Evolutionary conservation across 2,329 filamentous ascomycete genomes (phyloP).

Genomic region (Neocatenulostroma microsporum): DNA sequence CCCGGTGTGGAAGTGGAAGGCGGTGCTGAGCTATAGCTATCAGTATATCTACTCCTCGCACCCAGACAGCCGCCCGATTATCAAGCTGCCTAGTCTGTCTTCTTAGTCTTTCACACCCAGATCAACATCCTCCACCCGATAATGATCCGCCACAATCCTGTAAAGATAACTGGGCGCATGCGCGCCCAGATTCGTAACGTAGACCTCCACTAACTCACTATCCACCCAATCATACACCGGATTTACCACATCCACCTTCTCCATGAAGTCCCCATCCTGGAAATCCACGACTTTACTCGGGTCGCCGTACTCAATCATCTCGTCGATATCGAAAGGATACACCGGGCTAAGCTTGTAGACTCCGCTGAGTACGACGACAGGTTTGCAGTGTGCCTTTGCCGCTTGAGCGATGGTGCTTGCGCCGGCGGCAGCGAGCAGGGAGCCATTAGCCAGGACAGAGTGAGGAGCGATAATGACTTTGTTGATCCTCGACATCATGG

Average conservation of each 20-base stretch:
- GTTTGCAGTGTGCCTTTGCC: slow-evolving; percentile 71
- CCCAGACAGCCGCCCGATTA: no score
- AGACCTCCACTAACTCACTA: slow-evolving; percentile 66
- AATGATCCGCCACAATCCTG: slow-evolving; percentile 65
- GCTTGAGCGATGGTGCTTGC: slow-evolving; percentile 75
- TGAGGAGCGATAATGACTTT: slow-evolving; percentile 89
- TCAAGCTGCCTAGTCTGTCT: no score
- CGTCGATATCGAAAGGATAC: slow-evolving; percentile 74
- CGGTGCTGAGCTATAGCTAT: slow-evolving; percentile 20
- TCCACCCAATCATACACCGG: slow-evolving; percentile 77
- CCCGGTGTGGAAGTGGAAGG: slow-evolving; percentile 29
- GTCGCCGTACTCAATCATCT: slow-evolving; percentile 79
- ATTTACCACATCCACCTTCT: slow-evolving; percentile 68
- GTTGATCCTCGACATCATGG: slow-evolving; percentile 90
- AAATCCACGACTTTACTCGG: slow-evolving; percentile 69
- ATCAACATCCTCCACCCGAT: slow-evolving; percentile 64
- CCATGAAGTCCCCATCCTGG: slow-evolving; percentile 70
- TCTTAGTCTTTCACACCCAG: slow-evolving; percentile 20
- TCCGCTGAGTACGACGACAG: slow-evolving; percentile 81
- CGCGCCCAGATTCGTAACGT: slow-evolving; percentile 76
- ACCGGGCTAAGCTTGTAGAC: slow-evolving; percentile 92
- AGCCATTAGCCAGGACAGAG: slow-evolving; percentile 80
- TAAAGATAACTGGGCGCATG: slow-evolving; percentile 67
- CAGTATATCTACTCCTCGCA: no score
- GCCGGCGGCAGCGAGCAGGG: slow-evolving; percentile 76